Percentiles rank a stretch among this genome's conserved stretches.
Evolutionary conservation across 148 eudicot genomes (phyloP).

Genomic region (Persicaria maculosa): DNA sequence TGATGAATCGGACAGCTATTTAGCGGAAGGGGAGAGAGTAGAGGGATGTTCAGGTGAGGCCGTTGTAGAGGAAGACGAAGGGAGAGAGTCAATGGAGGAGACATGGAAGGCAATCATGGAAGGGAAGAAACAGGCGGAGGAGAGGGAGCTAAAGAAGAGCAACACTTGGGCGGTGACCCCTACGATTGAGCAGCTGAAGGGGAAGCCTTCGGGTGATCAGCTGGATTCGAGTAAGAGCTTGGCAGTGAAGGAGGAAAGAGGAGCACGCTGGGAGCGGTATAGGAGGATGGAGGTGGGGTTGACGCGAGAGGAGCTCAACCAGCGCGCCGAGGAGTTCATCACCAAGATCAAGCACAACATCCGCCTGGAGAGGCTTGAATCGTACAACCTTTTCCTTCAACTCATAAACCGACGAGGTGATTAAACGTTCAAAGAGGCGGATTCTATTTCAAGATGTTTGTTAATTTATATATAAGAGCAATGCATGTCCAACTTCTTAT

Average conservation of each 20-base stretch:
- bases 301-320: background rate
- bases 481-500: no score
- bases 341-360: background rate
- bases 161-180: conserved; percentile 6
- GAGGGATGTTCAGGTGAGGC: background rate
- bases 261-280: background rate
- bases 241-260: background rate
- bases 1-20: background rate
- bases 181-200: conserved; percentile 1
- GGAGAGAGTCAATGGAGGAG: background rate
- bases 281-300: conserved; percentile 4
- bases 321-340: conserved; percentile 1
- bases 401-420: background rate
- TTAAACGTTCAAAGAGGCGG: no score
- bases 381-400: conserved; percentile 9
- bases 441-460: no score
- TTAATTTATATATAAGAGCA: no score
- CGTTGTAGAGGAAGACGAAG: background rate
- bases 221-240: background rate
- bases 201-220: background rate
- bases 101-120: conserved; percentile 8
- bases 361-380: conserved; percentile 7
- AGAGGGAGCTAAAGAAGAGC: conserved; percentile 8
- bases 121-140: background rate
- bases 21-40: background rate